phyloP scores from a whole-genome alignment of 1,284 basidiomycete species.

The Neotropicomus parvogracilis region DNA sequence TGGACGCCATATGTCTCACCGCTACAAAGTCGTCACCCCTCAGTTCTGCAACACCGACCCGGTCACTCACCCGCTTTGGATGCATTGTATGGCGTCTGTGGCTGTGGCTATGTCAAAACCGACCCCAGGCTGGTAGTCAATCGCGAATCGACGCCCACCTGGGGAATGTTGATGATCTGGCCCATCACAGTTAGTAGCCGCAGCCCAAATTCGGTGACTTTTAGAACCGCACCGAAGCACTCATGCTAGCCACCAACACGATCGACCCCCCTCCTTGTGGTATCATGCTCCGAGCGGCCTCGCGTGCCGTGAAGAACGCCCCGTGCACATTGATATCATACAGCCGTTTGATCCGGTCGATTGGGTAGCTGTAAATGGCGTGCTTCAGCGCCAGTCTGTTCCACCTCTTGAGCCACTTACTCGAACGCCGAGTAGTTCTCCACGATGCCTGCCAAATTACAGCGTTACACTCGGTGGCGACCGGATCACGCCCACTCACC shows the following conservation, averaged over 20 bases:
- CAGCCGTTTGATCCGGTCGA: slow-evolving; percentile 76
- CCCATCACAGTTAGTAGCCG: slow-evolving; percentile 15
- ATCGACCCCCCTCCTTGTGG: slow-evolving; percentile 76
- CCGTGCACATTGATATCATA: slow-evolving; percentile 95
- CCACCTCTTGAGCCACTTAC: slow-evolving; percentile 35
- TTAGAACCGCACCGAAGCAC: slow-evolving; percentile 44
- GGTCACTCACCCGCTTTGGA: slow-evolving; percentile 71
- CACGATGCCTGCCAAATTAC: slow-evolving; percentile 61
- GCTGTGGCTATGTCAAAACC: slow-evolving; percentile 41
- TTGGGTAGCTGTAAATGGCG: slow-evolving; percentile 62
- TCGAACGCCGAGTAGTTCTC: slow-evolving; percentile 91
- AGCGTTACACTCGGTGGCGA: not conserved
- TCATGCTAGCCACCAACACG: slow-evolving; percentile 89
- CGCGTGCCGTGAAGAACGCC: slow-evolving; percentile 88
- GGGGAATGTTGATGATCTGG: slow-evolving; percentile 84
- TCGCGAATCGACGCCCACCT: slow-evolving; percentile 40
- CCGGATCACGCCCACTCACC: slow-evolving; percentile 46
- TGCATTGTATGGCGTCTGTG: slow-evolving; percentile 95
- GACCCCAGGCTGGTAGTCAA: too few species aligned
- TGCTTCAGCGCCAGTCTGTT: slow-evolving; percentile 6
- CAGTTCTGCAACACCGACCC: not conserved
- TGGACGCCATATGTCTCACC: slow-evolving; percentile 85
- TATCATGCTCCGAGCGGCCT: slow-evolving; percentile 83
- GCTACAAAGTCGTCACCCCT: slow-evolving; percentile 40
- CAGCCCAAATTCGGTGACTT: too few species aligned